phyloP scores from a whole-genome alignment of 768 basidiomycete genomes.

The Suillus placidus region DNA sequence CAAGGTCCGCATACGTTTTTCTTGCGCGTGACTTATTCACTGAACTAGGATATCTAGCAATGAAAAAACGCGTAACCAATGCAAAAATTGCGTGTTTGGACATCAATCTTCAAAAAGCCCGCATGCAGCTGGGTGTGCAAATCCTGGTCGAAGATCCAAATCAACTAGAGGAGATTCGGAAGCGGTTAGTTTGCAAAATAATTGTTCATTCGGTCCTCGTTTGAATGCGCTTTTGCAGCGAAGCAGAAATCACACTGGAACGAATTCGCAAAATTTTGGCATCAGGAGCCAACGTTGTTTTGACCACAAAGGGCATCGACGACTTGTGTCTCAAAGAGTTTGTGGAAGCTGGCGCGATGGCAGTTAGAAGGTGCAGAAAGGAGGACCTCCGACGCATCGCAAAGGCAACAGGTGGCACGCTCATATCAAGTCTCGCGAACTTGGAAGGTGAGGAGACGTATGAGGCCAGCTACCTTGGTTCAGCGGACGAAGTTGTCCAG shows the following conservation, averaged over 20 bases:
- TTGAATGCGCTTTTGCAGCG: constrained; percentile 48
- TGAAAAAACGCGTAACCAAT: constrained; percentile 92
- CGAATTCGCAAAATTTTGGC: constrained; percentile 94
- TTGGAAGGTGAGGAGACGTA: constrained; percentile 98
- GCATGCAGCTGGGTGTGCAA: constrained; percentile 98
- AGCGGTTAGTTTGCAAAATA: constrained; percentile 56
- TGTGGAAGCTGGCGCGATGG: constrained; percentile 98
- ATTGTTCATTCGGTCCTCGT: constrained; percentile 1
- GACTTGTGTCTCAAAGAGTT: constrained; percentile 98
- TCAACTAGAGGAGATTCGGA: constrained; percentile 94
- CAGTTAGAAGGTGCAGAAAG: constrained; percentile 95
- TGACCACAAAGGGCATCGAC: constrained; percentile 99
- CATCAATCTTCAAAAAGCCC: constrained; percentile 93
- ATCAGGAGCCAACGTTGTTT: constrained; percentile 93
- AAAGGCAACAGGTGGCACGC: constrained; percentile 92
- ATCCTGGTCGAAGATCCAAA: constrained; percentile 96
- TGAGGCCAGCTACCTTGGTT: constrained; percentile 87
- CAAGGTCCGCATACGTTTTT: constrained; percentile 68
- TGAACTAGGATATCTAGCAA: constrained; percentile 56
- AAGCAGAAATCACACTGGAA: constrained; percentile 95
- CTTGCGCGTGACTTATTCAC: constrained; percentile 3
- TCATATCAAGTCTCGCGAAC: constrained; percentile 92
- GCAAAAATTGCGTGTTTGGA: constrained; percentile 99
- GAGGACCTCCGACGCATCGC: constrained; percentile 97
- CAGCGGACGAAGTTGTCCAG: constrained; percentile 94